A percentile compares a stretch with the other conserved stretches of the same genome.
These are phyloP conservation scores for Arthroderma sp. DNA, from an alignment of 2,329 filamentous ascomycete species.

Conservation along the genomic window DNA sequence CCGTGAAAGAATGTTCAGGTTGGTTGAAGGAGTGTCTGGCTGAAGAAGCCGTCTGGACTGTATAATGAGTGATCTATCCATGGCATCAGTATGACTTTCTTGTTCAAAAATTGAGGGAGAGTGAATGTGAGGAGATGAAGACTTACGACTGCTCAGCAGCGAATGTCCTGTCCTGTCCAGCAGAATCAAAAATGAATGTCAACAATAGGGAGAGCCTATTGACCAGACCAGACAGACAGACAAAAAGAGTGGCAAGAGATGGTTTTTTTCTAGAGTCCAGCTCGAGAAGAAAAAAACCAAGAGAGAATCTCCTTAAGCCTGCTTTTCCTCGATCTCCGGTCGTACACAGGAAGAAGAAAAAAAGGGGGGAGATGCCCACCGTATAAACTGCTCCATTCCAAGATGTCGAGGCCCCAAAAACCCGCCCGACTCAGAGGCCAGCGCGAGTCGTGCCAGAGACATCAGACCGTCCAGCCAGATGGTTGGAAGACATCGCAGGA, in stretches of 20 bases:
- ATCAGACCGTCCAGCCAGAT: background rate
- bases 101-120: too few relatives aligned
- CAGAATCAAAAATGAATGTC: background rate
- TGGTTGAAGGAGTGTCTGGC: background rate
- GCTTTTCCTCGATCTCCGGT: background rate
- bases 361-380: background rate
- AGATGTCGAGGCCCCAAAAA: background rate
- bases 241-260: background rate
- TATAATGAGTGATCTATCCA: background rate
- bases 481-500: background rate
- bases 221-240: background rate
- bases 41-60: background rate
- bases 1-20: background rate
- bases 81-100: background rate
- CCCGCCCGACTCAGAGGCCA: background rate
- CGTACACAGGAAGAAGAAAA: background rate
- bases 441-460: background rate
- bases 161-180: background rate
- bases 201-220: background rate
- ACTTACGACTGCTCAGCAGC: background rate
- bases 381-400: background rate
- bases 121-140: background rate
- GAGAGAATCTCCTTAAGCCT: background rate
- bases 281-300: background rate
- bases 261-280: background rate